phyloP scores from a whole-genome alignment of 2,329 filamentous ascomycete genomes.

The Aspergillus candidus region DNA sequence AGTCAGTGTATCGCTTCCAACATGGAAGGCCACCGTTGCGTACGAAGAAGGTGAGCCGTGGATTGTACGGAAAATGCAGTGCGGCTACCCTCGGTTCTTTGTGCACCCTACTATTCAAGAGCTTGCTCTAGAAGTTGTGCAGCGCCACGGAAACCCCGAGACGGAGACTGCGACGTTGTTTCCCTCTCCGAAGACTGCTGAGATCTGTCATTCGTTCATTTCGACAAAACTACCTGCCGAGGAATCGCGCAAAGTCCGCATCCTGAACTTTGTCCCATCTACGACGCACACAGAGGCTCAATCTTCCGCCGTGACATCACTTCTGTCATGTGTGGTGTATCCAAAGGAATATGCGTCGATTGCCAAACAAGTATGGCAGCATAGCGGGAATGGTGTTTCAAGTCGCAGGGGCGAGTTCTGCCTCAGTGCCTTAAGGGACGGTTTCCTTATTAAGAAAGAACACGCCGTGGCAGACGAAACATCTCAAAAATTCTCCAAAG shows the following conservation, averaged over 20 bases:
- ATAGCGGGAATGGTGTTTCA: constrained; percentile 86
- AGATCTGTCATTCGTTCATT: constrained; percentile 70
- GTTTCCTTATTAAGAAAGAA: constrained; percentile 52
- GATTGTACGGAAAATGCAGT: constrained; percentile 79
- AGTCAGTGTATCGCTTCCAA: constrained; percentile 90
- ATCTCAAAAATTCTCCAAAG: constrained; percentile 50
- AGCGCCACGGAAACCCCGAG: constrained; percentile 49
- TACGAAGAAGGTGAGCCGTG: constrained; percentile 90
- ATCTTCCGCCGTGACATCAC: constrained; percentile 49
- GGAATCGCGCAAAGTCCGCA: constrained; percentile 47
- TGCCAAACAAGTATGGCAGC: constrained; percentile 97
- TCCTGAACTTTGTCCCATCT: constrained; percentile 49
- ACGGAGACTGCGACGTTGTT: constrained; percentile 72
- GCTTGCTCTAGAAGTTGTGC: constrained; percentile 63
- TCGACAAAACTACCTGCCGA: constrained; percentile 30
- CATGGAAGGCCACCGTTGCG: constrained; percentile 82
- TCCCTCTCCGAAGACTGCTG: constrained; percentile 63
- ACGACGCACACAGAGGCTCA: constrained; percentile 57
- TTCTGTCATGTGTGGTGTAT: constrained; percentile 66
- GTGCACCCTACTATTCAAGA: constrained; percentile 76
- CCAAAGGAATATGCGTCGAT: constrained; percentile 59
- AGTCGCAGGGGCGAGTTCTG: constrained; percentile 90
- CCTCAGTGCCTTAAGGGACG: constrained; percentile 65
- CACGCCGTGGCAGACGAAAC: constrained; percentile 18
- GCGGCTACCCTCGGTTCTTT: constrained; percentile 93